Evolutionary conservation across 352 stramenopile genomes (phyloP).

Genomic region (Phytopythium boreale): DNA sequence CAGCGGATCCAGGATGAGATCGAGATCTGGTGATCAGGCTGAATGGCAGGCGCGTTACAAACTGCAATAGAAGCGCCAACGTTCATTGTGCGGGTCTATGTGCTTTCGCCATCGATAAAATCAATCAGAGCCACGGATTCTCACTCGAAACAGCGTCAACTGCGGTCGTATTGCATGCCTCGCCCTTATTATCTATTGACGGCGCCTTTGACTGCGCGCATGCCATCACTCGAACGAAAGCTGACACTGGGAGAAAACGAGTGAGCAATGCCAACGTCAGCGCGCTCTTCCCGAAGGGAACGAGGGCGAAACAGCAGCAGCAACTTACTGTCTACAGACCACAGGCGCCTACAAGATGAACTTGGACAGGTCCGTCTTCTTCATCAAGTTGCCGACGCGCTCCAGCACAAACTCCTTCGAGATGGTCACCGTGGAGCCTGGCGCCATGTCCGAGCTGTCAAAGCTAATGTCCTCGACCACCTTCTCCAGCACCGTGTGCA

Average conservation of each 20-base stretch:
- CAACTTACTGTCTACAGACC: background rate
- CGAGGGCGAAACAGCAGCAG: background rate
- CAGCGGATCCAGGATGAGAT: constrained; percentile 74
- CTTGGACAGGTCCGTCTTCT: constrained; percentile 96
- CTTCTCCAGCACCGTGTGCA: constrained; percentile 98
- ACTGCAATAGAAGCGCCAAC: background rate
- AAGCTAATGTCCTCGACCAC: constrained; percentile 99
- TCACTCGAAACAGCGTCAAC: background rate
- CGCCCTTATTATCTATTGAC: background rate
- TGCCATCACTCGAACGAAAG: background rate
- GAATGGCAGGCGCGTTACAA: background rate
- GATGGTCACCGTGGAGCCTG: constrained; percentile 85
- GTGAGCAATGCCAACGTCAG: background rate
- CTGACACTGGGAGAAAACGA: background rate
- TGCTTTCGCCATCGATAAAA: too few relatives aligned
- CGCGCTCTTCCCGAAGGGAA: background rate
- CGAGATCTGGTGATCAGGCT: constrained; percentile 57
- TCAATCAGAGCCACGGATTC: background rate
- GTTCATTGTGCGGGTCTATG: background rate
- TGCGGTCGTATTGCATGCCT: background rate
- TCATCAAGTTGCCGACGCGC: constrained; percentile 92
- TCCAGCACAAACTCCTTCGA: constrained; percentile 94
- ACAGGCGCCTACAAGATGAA: constrained; percentile 95
- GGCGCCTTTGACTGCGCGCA: constrained; percentile 2
- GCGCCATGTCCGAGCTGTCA: constrained; percentile 92